These are phyloP conservation scores for Alternaria arborescens DNA, from an alignment of 2,329 filamentous ascomycete species.

Conservation along the genomic window DNA sequence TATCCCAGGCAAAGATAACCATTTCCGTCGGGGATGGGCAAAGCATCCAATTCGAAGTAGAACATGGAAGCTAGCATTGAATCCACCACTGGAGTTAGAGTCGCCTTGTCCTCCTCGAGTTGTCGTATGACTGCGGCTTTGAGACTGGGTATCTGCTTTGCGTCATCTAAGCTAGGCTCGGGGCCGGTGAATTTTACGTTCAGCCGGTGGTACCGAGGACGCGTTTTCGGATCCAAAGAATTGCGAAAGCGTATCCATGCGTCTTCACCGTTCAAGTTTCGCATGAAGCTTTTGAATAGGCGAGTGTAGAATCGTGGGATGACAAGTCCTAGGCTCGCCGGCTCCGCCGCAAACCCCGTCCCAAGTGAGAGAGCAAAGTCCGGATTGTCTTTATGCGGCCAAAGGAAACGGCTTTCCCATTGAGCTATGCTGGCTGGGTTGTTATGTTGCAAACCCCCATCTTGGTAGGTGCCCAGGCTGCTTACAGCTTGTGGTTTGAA, in stretches of 20 bases:
- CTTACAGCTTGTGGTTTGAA: conserved; percentile 1
- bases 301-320: not conserved
- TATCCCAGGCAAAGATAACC: not conserved
- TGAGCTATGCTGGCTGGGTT: conserved; percentile 2
- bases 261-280: not conserved
- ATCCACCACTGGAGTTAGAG: not conserved
- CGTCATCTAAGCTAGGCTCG: not conserved
- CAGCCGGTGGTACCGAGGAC: not conserved
- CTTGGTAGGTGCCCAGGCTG: not conserved
- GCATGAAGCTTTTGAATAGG: conserved; percentile 4
- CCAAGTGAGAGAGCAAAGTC: conserved; percentile 1
- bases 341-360: not conserved
- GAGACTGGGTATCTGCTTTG: not conserved
- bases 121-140: not conserved
- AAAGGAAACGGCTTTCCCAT: not conserved
- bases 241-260: not conserved
- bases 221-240: not conserved
- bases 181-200: not conserved
- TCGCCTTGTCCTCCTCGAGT: not conserved
- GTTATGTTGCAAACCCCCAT: conserved; percentile 3
- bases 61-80: conserved; percentile 1
- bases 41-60: not conserved
- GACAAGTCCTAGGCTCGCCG: not conserved
- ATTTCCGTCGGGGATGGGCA: not conserved
- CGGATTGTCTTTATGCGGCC: not conserved